These are phyloP conservation scores for Alnus glutinosa DNA, from an alignment of 306 rosid species.

Conservation along the genomic window DNA sequence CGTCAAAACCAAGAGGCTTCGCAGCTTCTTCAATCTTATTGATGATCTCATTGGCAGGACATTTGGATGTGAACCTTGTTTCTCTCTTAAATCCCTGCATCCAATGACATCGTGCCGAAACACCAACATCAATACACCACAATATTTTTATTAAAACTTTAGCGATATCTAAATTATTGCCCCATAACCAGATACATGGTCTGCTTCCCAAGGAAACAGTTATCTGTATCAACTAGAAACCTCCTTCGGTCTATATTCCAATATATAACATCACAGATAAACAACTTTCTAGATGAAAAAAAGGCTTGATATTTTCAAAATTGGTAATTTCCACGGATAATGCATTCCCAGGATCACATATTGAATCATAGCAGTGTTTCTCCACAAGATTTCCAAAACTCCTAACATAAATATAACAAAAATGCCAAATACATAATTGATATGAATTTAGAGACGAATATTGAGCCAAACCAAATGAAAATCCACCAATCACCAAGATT, in stretches of 20 bases:
- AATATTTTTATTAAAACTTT: not conserved
- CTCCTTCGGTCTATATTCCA: not conserved
- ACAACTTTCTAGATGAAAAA: not conserved
- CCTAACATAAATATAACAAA: not conserved
- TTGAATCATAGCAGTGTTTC: not conserved
- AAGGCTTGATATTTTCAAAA: not conserved
- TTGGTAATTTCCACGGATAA: not conserved
- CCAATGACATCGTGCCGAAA: conserved; percentile 12
- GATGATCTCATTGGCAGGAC: conserved; percentile 86
- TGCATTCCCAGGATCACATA: not conserved
- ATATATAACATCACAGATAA: not conserved
- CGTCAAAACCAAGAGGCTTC: conserved; percentile 97
- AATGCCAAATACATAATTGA: not conserved
- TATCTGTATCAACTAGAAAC: not conserved
- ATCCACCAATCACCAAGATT: not conserved
- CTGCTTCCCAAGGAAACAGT: not conserved
- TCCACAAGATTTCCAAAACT: not conserved
- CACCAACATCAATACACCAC: not conserved
- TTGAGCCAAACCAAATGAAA: not conserved
- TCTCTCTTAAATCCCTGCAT: conserved; percentile 86
- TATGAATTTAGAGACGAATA: not conserved
- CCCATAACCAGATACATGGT: not conserved
- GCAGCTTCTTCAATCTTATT: conserved; percentile 95
- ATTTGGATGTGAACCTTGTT: conserved; percentile 93
- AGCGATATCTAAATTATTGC: not conserved